Evolutionary conservation across 345 rosid species (phyloP).

Genomic region (Camelina hispida): DNA sequence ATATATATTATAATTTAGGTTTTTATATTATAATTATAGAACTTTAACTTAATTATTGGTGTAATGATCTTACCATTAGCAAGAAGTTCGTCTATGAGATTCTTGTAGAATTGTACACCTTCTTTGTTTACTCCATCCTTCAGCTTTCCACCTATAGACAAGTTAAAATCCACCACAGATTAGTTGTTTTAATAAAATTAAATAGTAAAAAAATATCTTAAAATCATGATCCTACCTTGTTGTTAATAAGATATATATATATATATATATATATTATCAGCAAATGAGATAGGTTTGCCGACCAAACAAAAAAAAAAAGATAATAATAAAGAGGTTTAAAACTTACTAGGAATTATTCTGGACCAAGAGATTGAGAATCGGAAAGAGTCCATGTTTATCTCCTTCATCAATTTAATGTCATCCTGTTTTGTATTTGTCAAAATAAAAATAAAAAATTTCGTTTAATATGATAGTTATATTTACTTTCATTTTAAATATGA

Average conservation of each 20-base stretch:
- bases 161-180: background rate
- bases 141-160: conserved; percentile 36
- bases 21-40: background rate
- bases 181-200: too few relatives aligned
- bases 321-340: background rate
- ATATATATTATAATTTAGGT: background rate
- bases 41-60: background rate
- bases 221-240: too few relatives aligned
- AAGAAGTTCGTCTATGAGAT: conserved; percentile 56
- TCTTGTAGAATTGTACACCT: conserved; percentile 38
- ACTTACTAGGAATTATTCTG: conserved; percentile 53
- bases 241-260: too few relatives aligned
- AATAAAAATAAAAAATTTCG: too few relatives aligned
- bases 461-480: too few relatives aligned
- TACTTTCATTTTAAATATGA: too few relatives aligned
- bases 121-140: conserved; percentile 51
- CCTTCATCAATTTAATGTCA: conserved; percentile 54
- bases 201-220: too few relatives aligned
- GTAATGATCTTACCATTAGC: conserved; percentile 41
- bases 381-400: conserved; percentile 49
- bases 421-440: conserved; percentile 35
- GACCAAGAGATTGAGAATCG: conserved; percentile 63
- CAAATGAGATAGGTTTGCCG: too few relatives aligned
- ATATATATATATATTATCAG: too few relatives aligned
- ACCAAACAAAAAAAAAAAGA: too few relatives aligned